Percentiles rank a stretch among this genome's conserved stretches.
Conservation (phyloP, 225 moss, liverwort and hornwort genomes). For the Physcomitrium patens region DNA sequence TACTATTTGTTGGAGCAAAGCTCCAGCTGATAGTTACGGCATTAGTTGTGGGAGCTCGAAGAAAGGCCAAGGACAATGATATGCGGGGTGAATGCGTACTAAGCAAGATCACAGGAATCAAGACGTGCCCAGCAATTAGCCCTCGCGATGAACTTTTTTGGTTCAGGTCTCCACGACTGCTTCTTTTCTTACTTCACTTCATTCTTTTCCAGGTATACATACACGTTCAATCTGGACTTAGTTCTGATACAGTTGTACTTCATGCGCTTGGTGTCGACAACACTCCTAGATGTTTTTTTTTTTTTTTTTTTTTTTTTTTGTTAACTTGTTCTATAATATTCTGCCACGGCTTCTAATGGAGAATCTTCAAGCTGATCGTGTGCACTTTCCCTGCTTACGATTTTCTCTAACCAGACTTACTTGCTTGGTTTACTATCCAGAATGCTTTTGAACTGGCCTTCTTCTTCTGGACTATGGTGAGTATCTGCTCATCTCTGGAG, state of each 20-base stretch:
- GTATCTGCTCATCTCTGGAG: slow-evolving; percentile 1
- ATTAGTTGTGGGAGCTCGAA: slow-evolving; percentile 54
- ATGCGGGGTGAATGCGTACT: accelerated
- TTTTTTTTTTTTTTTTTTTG: too few species aligned
- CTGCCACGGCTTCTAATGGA: neutral
- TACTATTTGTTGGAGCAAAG: slow-evolving; percentile 79
- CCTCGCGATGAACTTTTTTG: slow-evolving; percentile 86
- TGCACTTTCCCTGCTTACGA: neutral
- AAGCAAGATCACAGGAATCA: slow-evolving; percentile 1
- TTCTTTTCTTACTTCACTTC: slow-evolving; percentile 82
- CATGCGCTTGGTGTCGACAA: too few species aligned
- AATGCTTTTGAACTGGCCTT: slow-evolving; percentile 93
- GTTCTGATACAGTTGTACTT: neutral
- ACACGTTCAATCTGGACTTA: neutral
- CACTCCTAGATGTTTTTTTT: too few species aligned
- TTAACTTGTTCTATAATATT: too few species aligned
- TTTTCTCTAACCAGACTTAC: neutral
- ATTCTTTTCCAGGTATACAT: slow-evolving; percentile 85
- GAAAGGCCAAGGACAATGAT: slow-evolving; percentile 10
- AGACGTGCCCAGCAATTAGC: slow-evolving; percentile 17
- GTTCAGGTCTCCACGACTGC: slow-evolving; percentile 66
- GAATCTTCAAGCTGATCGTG: neutral
- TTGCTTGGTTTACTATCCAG: slow-evolving; percentile 43
- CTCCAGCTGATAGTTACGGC: slow-evolving; percentile 77
- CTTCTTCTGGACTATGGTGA: slow-evolving; percentile 90